These are phyloP conservation scores for Hypoxylon sp. DNA, from an alignment of 2,329 filamentous ascomycete species.

Conservation along the genomic window DNA sequence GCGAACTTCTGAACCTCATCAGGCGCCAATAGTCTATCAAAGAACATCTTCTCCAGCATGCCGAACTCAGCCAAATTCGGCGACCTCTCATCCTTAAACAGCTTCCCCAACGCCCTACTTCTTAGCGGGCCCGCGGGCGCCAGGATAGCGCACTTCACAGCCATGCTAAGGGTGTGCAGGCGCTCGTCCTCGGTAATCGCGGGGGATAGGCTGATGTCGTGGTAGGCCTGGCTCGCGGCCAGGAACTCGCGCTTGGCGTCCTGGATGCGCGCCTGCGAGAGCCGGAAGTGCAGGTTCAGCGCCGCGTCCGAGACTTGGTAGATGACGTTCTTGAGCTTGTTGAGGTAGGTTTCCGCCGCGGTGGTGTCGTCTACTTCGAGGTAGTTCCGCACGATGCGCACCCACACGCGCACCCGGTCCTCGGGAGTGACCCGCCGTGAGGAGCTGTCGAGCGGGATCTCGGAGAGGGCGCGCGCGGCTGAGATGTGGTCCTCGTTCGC, in stretches of 20 bases:
- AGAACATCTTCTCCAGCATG: conserved; percentile 97
- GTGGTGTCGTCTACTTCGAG: conserved; percentile 94
- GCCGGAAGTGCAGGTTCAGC: conserved; percentile 85
- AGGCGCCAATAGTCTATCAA: conserved; percentile 85
- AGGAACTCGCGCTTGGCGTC: conserved; percentile 93
- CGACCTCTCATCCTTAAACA: conserved; percentile 95
- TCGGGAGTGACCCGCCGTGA: conserved; percentile 87
- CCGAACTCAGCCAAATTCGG: conserved; percentile 81
- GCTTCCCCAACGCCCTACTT: conserved; percentile 81
- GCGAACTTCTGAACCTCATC: conserved; percentile 91
- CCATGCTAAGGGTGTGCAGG: conserved; percentile 84
- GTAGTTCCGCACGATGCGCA: conserved; percentile 94
- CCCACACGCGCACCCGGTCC: conserved; percentile 88
- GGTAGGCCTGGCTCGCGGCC: conserved; percentile 88
- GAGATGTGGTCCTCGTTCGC: conserved; percentile 82
- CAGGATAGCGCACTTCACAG: conserved; percentile 92
- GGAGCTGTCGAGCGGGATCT: conserved; percentile 89
- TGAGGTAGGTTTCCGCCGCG: conserved; percentile 86
- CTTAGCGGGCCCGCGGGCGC: conserved; percentile 91
- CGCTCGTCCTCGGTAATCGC: conserved; percentile 89
- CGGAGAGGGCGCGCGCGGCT: conserved; percentile 83
- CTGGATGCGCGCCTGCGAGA: conserved; percentile 92
- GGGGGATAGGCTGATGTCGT: conserved; percentile 83
- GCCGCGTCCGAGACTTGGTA: conserved; percentile 81
- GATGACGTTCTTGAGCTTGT: conserved; percentile 95